Percentiles rank a stretch among this genome's conserved stretches.
Conservation (phyloP, 352 stramenopile species). For the Globisporangium radiosum region DNA sequence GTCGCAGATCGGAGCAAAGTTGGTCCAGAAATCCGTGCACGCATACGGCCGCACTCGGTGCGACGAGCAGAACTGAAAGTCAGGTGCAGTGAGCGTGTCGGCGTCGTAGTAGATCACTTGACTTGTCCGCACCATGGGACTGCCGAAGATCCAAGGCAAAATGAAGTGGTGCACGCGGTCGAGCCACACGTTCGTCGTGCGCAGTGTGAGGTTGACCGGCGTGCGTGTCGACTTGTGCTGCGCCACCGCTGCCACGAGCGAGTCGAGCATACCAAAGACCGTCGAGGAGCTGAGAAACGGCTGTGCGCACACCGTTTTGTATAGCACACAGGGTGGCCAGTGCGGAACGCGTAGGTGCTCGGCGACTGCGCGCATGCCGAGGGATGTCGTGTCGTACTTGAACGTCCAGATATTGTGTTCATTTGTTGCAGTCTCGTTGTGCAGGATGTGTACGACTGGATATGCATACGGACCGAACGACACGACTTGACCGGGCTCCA, state of each 20-base stretch:
- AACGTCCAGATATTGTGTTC: slow-evolving; percentile 6
- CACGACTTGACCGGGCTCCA: slow-evolving; percentile 2
- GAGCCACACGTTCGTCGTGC: slow-evolving; percentile 4
- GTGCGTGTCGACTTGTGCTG: neutral
- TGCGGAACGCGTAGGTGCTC: slow-evolving; percentile 4
- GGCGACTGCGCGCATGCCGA: slow-evolving; percentile 8
- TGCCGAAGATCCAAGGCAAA: slow-evolving; percentile 19
- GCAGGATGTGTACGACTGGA: neutral
- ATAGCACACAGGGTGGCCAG: slow-evolving; percentile 11
- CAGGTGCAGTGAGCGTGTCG: neutral
- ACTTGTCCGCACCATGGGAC: slow-evolving; percentile 4
- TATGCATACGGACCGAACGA: slow-evolving; percentile 6
- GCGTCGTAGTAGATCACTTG: slow-evolving; percentile 15
- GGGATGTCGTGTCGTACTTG: slow-evolving; percentile 15
- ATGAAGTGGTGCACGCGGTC: slow-evolving; percentile 18
- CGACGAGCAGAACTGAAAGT: slow-evolving; percentile 6
- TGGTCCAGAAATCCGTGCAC: slow-evolving; percentile 7
- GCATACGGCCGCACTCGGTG: slow-evolving; percentile 4
- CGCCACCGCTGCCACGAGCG: slow-evolving; percentile 3
- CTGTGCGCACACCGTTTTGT: slow-evolving; percentile 3
- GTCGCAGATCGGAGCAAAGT: slow-evolving; percentile 1
- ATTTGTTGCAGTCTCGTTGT: neutral
- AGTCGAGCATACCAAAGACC: slow-evolving; percentile 7
- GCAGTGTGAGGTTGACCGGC: slow-evolving; percentile 2
- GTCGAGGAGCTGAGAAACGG: neutral